Evolutionary conservation across 106 monocot species (phyloP).

Genomic region (Acanthochlamys bracteata): DNA sequence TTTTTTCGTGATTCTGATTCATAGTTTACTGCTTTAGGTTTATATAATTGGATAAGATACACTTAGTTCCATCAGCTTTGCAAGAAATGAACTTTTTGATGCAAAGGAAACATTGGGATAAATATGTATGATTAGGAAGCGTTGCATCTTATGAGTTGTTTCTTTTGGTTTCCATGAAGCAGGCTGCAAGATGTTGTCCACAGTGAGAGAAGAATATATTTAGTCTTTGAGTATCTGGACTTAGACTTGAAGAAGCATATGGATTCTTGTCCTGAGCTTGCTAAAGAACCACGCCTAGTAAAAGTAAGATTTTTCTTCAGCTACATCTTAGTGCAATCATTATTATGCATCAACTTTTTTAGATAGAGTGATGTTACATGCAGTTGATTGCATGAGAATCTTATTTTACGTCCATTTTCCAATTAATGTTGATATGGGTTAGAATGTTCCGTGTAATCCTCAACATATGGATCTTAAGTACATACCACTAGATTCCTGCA

Average conservation of each 20-base stretch:
- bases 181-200: conserved; percentile 98
- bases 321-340: not conserved
- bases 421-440: too few species aligned
- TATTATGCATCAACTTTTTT: not conserved
- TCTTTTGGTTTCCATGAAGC: conserved; percentile 12
- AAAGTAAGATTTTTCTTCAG: conserved; percentile 41
- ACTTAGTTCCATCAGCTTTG: too few species aligned
- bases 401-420: too few species aligned
- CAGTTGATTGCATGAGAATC: not conserved
- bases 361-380: not conserved
- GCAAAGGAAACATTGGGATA: not conserved
- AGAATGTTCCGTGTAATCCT: too few species aligned
- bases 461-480: too few species aligned
- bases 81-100: not conserved
- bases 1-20: too few species aligned
- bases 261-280: conserved; percentile 91
- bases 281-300: conserved; percentile 60
- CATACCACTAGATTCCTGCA: too few species aligned
- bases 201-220: conserved; percentile 89
- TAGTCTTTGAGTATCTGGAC: conserved; percentile 97
- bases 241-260: conserved; percentile 98
- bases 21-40: too few species aligned
- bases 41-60: too few species aligned
- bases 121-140: not conserved
- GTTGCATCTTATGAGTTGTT: not conserved